phyloP scores from a whole-genome alignment of 139 green algal species.

The Ostreobium quekettii region DNA sequence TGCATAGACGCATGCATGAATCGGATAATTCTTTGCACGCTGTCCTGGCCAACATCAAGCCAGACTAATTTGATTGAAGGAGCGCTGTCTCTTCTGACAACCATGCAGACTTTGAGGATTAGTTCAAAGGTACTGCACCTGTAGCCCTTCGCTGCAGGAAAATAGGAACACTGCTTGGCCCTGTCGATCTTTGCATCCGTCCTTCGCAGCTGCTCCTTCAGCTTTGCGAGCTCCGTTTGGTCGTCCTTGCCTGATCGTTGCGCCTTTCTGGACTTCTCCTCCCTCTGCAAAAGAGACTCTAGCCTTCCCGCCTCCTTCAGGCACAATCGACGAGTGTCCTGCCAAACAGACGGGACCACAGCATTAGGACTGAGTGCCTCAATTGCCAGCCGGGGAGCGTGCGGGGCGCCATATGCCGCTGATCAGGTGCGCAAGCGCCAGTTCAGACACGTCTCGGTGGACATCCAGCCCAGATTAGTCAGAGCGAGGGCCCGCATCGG shows the following conservation, averaged over 20 bases:
- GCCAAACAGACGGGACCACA: background rate
- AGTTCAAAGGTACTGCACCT: conserved; percentile 1
- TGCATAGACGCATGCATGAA: background rate
- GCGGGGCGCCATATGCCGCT: too few relatives aligned
- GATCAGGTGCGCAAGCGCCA: too few relatives aligned
- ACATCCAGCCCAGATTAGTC: too few relatives aligned
- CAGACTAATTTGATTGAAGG: background rate
- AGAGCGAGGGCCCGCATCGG: too few relatives aligned
- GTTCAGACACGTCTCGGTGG: too few relatives aligned
- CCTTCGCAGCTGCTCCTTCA: conserved; percentile 13
- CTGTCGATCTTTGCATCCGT: conserved; percentile 11
- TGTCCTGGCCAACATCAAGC: background rate
- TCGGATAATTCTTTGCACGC: background rate
- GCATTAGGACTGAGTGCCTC: too few relatives aligned
- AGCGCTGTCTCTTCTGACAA: background rate
- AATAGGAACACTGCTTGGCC: conserved; percentile 10
- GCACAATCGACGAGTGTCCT: conserved; percentile 13
- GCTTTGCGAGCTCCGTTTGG: background rate
- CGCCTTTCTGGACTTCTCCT: background rate
- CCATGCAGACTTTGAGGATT: background rate
- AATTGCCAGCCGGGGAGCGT: too few relatives aligned
- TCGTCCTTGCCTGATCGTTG: too few relatives aligned
- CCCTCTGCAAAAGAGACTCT: background rate
- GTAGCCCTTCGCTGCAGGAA: conserved; percentile 14
- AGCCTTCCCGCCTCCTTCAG: background rate